Evolutionary conservation across 441 rosid genomes (phyloP).

Genomic region (Gossypium schwendimanii): DNA sequence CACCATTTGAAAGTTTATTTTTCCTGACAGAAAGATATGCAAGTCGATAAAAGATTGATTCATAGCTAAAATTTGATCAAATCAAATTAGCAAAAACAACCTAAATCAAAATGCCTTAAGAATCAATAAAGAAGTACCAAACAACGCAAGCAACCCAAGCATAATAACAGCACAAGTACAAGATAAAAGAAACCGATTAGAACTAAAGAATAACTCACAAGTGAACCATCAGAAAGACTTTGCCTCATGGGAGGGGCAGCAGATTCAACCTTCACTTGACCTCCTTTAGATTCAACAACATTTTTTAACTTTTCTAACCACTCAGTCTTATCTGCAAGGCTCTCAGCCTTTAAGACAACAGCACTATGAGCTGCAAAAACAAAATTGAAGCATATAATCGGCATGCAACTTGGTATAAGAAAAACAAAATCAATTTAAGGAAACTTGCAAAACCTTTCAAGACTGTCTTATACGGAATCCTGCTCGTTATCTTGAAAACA

Average conservation of each 20-base stretch:
- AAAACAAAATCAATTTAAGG: constrained; percentile 9
- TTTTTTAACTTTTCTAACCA: constrained; percentile 78
- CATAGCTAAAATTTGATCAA: neutral
- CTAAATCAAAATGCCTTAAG: neutral
- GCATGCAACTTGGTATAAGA: neutral
- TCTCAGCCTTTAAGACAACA: constrained; percentile 84
- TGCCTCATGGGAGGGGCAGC: constrained; percentile 61
- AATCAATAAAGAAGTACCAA: neutral
- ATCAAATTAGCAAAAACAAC: neutral
- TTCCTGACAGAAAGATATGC: neutral
- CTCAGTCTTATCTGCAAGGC: constrained; percentile 67
- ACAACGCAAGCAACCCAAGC: neutral
- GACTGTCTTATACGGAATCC: constrained; percentile 88
- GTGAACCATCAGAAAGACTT: constrained; percentile 96
- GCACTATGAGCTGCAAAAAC: constrained; percentile 74
- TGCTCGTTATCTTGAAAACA: constrained; percentile 76
- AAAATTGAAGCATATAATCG: constrained; percentile 7
- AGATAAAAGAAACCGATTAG: neutral
- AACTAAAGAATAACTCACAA: constrained; percentile 51
- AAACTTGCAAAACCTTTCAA: constrained; percentile 54
- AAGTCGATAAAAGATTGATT: neutral
- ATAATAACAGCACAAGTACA: neutral
- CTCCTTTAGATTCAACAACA: constrained; percentile 62
- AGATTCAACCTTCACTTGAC: constrained; percentile 57
- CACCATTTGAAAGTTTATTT: neutral